Conservation (phyloP, 805 yeast genomes). For the Metschnikowia similis region DNA sequence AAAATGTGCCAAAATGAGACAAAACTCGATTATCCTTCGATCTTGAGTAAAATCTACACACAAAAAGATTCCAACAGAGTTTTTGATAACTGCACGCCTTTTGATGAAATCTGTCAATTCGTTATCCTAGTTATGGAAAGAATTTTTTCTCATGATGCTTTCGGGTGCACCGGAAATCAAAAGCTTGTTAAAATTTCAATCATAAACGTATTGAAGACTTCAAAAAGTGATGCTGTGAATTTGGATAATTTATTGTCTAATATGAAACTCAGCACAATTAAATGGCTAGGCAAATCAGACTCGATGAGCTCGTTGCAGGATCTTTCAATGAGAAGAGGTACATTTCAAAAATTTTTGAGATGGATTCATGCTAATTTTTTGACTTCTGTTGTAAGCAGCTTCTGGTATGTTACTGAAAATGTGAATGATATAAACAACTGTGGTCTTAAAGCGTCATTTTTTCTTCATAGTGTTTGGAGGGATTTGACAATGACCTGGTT, state of each 20-base stretch:
- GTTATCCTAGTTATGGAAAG: constrained; percentile 40
- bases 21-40: not conserved
- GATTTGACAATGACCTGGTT: constrained; percentile 39
- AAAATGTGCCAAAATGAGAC: constrained; percentile 26
- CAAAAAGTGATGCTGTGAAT: constrained; percentile 30
- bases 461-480: constrained; percentile 58
- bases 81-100: constrained; percentile 28
- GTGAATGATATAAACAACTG: not conserved
- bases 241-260: constrained; percentile 28
- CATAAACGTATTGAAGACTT: constrained; percentile 1
- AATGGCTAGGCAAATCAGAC: constrained; percentile 48
- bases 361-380: constrained; percentile 58
- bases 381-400: constrained; percentile 42
- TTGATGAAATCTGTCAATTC: constrained; percentile 38
- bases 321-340: constrained; percentile 27
- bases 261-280: constrained; percentile 41
- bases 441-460: constrained; percentile 40
- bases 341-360: constrained; percentile 40
- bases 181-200: constrained; percentile 4
- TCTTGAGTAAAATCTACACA: constrained; percentile 23
- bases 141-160: constrained; percentile 46
- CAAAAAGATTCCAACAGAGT: constrained; percentile 20
- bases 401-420: constrained; percentile 65
- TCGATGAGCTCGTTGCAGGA: constrained; percentile 39
- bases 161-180: constrained; percentile 50